Evolutionary conservation across 352 stramenopile genomes (phyloP).

Genomic region (Globisporangium radiosum): DNA sequence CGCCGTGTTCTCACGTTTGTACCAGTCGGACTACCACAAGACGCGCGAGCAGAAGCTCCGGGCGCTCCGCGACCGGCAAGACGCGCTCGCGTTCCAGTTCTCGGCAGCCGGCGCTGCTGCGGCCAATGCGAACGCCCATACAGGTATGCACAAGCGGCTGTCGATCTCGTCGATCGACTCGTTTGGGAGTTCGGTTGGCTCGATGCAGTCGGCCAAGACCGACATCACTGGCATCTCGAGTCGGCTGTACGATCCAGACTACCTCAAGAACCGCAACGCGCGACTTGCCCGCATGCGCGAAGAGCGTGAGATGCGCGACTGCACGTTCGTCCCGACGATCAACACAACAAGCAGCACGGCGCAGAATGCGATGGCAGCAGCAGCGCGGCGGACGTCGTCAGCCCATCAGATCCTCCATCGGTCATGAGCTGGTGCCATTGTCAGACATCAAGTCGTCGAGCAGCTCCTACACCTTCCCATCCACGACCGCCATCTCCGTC

Average conservation of each 20-base stretch:
- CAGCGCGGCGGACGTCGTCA: constrained; percentile 5
- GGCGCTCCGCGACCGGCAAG: constrained; percentile 53
- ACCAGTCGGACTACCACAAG: constrained; percentile 83
- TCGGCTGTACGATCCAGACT: constrained; percentile 80
- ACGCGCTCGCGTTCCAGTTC: constrained; percentile 51
- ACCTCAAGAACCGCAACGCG: constrained; percentile 71
- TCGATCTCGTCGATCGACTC: constrained; percentile 66
- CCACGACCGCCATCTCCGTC: too few relatives aligned
- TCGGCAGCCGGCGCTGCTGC: constrained; percentile 20
- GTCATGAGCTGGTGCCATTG: constrained; percentile 2
- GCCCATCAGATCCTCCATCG: constrained; percentile 7
- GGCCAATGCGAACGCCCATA: constrained; percentile 17
- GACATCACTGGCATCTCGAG: constrained; percentile 72
- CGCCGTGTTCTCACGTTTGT: constrained; percentile 75
- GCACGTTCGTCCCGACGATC: constrained; percentile 69
- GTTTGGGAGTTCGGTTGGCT: constrained; percentile 50
- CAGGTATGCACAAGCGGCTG: constrained; percentile 27
- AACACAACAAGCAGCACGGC: constrained; percentile 28
- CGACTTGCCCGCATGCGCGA: constrained; percentile 68
- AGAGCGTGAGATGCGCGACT: constrained; percentile 76
- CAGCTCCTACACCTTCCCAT: too few relatives aligned
- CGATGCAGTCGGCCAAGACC: constrained; percentile 68
- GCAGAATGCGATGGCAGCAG: constrained; percentile 12
- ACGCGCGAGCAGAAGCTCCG: constrained; percentile 65
- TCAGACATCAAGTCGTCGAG: too few relatives aligned